Evolutionary conservation across 148 eudicot species (phyloP), one percentile per base, ranked within the genome.

Genomic region (Fagopyrum esculentum): DNA sequence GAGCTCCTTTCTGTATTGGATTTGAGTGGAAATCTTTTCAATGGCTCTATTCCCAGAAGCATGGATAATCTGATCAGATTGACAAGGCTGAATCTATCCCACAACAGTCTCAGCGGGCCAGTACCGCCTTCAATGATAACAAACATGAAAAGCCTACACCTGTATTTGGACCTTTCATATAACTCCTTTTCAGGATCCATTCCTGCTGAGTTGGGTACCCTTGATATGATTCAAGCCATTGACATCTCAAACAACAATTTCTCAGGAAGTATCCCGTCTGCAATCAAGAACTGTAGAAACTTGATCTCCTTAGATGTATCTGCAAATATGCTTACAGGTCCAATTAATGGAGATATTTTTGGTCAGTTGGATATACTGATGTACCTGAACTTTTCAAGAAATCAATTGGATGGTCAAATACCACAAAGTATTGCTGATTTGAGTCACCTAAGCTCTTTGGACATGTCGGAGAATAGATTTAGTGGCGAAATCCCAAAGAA

Each of bases 191-290:
- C 82, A 3, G 91, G 86, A 51, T n/a, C 63, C 30, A 77, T 94
- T 22, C 96, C 98, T 54, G 77, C 81, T 15, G 93, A 87, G 72
- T 75, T 94, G 55, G 93, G 96, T 30, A 75, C 59, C 76, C 77
- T 92, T 69, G 85, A 86, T 43, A 94, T 94, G 98, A 91, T 92
- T 54, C 93, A 90, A 68, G 86, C 69, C 54, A 88, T 94, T 29
- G 96, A 94, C 77, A 35, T 92, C 73, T 92, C 98, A 0, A 85
- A 85, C 77, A 94, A 94, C 68, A 82, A 88, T 73, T 72, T 94
- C 17, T 87, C 93, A 13, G 96, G 97, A 61, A 75, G 70, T 61
- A 74, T 94, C 74, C 92, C 98, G 45, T 60, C 57, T 15, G n/a
- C 86, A 35, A 76, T 94, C n/a, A 75, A 60, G 76, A 82, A 85